Base-by-base conservation (phyloP, 805 yeast genomes). In the Priceomyces medius region DNA sequence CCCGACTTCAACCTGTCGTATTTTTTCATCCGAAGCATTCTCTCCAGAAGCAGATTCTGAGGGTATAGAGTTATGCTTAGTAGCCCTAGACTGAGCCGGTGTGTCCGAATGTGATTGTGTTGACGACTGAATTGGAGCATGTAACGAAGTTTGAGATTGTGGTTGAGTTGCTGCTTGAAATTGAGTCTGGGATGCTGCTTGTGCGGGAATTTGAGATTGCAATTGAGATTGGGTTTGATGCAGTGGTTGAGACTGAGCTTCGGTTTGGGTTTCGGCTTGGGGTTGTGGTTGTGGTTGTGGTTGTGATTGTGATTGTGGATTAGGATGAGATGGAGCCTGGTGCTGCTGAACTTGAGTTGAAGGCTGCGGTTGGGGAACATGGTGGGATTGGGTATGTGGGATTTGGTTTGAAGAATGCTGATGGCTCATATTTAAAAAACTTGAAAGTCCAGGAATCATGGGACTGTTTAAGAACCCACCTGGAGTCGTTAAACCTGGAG, bases 391-490 rank as follows among this genome's bases (percentile, higher is more conserved):
- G 18, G 37, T 37, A 27, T 28, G 19, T 14, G 23, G 28, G 32
- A 33, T n/a, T 21, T 31, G 34, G 18, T 7, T 21, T 24, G 37
- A 28, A n/a, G 40, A 18, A 24, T 24, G 26, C 38, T 18, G 40
- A 4, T 33, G 42, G 7, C 58, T 50, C 20, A 67, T 54, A 1
- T 73, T 73, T 23, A 68, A 48, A n/a, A 70, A 54, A 39, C 65
- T 60, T 33, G 63, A 61, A 21, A 77, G 55, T 0, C 76, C 76
- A 0, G 82, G 81, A 2, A 79, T 74, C 55, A 73, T 71, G 20
- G 73, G 68, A 19, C 73, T 70, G 35, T 66, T 65, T n/a, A 66
- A 45, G 40, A 67, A 49, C 1, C 63, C 63, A 8, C 69, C 60
- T 0, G 79, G 75, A 4, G 71, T 67, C 8, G 60, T 59, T 47